Evolutionary conservation across 1,284 basidiomycete species (phyloP), one percentile per base, ranked within the genome.

Genomic region (Fomitiporia mediterranea): DNA sequence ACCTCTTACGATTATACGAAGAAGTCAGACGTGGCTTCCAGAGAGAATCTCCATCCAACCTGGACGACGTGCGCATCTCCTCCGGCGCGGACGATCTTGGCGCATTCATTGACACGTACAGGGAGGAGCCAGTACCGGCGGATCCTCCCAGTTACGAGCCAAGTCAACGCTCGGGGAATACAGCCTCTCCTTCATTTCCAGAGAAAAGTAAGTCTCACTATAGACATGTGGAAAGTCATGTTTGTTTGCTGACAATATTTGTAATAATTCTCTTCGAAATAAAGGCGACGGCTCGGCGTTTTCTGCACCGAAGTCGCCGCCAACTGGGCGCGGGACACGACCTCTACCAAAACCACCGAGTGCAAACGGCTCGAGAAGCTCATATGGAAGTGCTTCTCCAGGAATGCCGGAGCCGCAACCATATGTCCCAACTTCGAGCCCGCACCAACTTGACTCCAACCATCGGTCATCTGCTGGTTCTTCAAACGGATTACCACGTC

Each of bases 21-120:
- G 81, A 86, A 69, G 84, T 89, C 23, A 82, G 82, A 75, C 80
- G 79, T 28, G 79, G 79, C 49, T 89, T 84, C 65, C 70, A 74
- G 32, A 77, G 80, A 28, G 78, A 80, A 59, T 67, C 38, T 15
- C 35, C 40, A 15, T 0, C 60, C 4, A 59, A 65, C 7, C 57
- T 63, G 17, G 30, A 60, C 35, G 44, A 55, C 48, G 64, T 70
- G 48, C 70, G 63, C 35, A 57, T 64, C 7, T 61, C 63, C 17
- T 62, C 50, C 40, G 51, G 51, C 25, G 42, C 37, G 17, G 52
- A 56, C 44, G 59, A 55, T 39, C 42, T 57, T 9, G 46, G 47
- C 40, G 51, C 38, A 27, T 34, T 59, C 39, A 59, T 59, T 25
- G 53, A 59, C 38, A 34, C 46, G 21, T 59, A 59, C 32, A 34